phyloP scores from a whole-genome alignment of 2,329 filamentous ascomycete species.

The Clonostachys solani region DNA sequence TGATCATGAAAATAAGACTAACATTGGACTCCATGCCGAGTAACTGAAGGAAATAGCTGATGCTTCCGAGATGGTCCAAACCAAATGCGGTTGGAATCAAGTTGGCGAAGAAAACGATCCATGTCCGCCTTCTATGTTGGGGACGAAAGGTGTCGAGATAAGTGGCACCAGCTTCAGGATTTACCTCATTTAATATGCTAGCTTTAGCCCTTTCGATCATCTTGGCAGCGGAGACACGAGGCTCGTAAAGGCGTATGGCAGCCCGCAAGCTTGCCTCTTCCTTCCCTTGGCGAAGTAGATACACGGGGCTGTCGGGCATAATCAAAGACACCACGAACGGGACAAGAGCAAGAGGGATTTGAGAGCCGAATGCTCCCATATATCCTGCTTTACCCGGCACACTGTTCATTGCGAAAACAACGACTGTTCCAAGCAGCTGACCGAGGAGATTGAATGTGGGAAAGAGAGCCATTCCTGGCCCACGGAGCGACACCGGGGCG shows the following conservation, averaged over 20 bases:
- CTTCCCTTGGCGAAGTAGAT: conserved; percentile 34
- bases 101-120: conserved; percentile 34
- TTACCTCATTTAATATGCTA: conserved; percentile 32
- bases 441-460: conserved; percentile 43
- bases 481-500: conserved; percentile 37
- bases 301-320: conserved; percentile 47
- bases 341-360: conserved; percentile 36
- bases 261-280: conserved; percentile 33
- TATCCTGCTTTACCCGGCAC: conserved; percentile 23
- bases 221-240: background rate
- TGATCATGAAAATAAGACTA: conserved; percentile 36
- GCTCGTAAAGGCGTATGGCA: conserved; percentile 36
- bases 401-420: conserved; percentile 25
- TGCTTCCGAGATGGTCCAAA: conserved; percentile 33
- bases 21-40: conserved; percentile 21
- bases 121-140: conserved; percentile 32
- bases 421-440: conserved; percentile 37
- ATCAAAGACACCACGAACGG: conserved; percentile 35
- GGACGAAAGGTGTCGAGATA: conserved; percentile 39
- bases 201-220: conserved; percentile 12
- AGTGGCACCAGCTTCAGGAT: conserved; percentile 30
- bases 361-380: conserved; percentile 31
- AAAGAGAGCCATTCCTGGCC: conserved; percentile 40
- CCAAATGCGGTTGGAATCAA: conserved; percentile 38
- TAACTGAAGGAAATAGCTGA: conserved; percentile 31